These are phyloP conservation scores for Atalantia buxifolia DNA, from an alignment of 345 rosid genomes.

Conservation along the genomic window DNA sequence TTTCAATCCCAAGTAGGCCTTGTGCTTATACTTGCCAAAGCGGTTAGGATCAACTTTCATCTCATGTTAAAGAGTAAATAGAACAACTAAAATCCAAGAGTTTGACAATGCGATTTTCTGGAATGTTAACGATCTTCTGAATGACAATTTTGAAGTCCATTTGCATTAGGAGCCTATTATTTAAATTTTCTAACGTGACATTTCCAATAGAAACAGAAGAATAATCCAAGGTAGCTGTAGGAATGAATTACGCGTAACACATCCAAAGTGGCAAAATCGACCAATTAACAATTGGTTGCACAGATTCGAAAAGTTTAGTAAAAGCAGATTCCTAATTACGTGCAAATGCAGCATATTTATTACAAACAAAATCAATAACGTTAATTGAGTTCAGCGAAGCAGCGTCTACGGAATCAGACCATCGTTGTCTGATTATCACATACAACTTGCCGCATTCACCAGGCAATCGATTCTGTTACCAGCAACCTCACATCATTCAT, in stretches of 20 bases:
- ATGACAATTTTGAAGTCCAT: no score
- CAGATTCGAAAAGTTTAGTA: conserved; percentile 2
- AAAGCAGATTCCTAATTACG: neutral
- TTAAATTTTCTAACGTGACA: neutral
- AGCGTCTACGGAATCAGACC: neutral
- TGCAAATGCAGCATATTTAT: neutral
- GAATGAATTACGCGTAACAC: neutral
- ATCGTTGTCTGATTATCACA: neutral
- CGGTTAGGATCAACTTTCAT: no score
- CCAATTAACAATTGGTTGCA: neutral
- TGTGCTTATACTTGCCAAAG: no score
- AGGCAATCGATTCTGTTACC: neutral
- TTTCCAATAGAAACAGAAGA: neutral
- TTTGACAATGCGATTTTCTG: no score
- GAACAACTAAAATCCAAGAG: no score
- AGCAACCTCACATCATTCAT: neutral
- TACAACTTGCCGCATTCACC: conserved; percentile 5
- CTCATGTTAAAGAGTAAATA: no score
- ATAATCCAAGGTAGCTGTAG: neutral
- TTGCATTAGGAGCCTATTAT: neutral
- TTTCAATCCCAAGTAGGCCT: no score
- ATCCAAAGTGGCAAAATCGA: neutral
- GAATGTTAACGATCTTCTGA: neutral
- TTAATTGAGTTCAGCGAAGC: neutral
- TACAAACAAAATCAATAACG: neutral